Base-by-base conservation (phyloP, 495 filamentous ascomycete species). In the Aspergillus kassunensis region DNA sequence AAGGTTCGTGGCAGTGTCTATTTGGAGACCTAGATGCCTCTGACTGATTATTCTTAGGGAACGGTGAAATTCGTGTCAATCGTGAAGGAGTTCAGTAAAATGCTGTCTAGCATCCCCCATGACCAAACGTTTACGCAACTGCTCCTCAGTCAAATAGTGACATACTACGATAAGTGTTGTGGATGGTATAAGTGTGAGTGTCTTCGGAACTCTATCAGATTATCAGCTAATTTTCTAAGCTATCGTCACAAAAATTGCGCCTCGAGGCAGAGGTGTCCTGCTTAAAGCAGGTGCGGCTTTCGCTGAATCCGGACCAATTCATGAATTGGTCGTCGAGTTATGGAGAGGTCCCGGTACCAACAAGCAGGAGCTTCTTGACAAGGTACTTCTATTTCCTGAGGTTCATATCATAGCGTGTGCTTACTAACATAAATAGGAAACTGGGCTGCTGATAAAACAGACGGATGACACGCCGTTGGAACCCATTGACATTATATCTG, bases 61-160 rank as follows among this genome's bases (percentile, higher is more conserved):
- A 87, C 92, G 3, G 80, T 84, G 7, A 87, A 88, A 34, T 96
- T 97, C 69, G 92, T 90, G 71, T 79, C 82, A 7, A 79, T 96
- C 23, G 83, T 97, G 45, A 87, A 84, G 6, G 88, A 88, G 20
- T 96, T 99, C 53, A 96, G 93, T 70, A 86, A 84, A 56, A 91
- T 99, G 88, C 77, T 99, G 24, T 90, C 91, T 46, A 93, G 86
- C 29, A 90, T 99, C 53, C 95, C 93, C 10, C 95, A 96, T 59
- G 93, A 99, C 63, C 89, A 96, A 68, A 87, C 90, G n/a, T 91
- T 97, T 33, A 92, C 87, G 18, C 83, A 90, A 56, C 78, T 97
- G 27, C 86, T 97, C 53, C 89, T 97, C 55, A 84, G 82, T 3
- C 88, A 97, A 65, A 89, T 99, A 74, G 76, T 86, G 42, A 84